Evolutionary conservation across 495 filamentous ascomycete genomes (phyloP).

Genomic region (Annulohypoxylon nitens): DNA sequence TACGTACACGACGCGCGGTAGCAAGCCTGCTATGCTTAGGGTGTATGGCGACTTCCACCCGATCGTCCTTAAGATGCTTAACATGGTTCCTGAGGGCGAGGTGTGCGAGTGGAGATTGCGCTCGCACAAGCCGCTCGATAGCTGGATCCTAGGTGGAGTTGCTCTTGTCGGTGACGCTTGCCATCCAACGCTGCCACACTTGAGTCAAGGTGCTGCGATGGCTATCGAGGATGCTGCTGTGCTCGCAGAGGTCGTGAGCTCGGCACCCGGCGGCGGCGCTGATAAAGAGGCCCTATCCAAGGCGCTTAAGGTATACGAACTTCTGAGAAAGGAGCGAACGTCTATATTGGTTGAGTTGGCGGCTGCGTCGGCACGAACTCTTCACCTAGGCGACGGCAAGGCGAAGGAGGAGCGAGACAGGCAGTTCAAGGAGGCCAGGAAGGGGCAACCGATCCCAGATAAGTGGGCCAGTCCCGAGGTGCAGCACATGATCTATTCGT

Average conservation of each 20-base stretch:
- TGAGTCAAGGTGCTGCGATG: slow-evolving; percentile 86
- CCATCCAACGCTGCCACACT: slow-evolving; percentile 82
- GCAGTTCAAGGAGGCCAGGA: slow-evolving; percentile 72
- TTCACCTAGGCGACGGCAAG: slow-evolving; percentile 81
- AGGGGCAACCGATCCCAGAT: slow-evolving; percentile 73
- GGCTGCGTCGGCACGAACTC: slow-evolving; percentile 71
- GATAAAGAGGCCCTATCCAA: slow-evolving; percentile 70
- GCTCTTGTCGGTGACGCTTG: slow-evolving; percentile 84
- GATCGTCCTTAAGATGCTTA: slow-evolving; percentile 76
- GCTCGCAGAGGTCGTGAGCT: slow-evolving; percentile 72
- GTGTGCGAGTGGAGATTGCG: slow-evolving; percentile 87
- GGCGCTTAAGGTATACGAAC: slow-evolving; percentile 78
- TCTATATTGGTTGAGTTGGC: slow-evolving; percentile 78
- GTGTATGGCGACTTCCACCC: slow-evolving; percentile 80
- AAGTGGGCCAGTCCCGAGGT: slow-evolving; percentile 84
- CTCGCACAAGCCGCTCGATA: slow-evolving; percentile 75
- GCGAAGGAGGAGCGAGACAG: slow-evolving; percentile 82
- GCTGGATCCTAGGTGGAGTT: slow-evolving; percentile 75
- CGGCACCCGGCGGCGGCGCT: slow-evolving; percentile 62
- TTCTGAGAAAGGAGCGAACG: slow-evolving; percentile 76
- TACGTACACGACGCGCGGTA: slow-evolving; percentile 80
- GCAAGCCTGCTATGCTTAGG: slow-evolving; percentile 74
- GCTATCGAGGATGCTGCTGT: slow-evolving; percentile 85
- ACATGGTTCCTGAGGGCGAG: slow-evolving; percentile 83
- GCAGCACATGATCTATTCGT: slow-evolving; percentile 80